These are phyloP conservation scores for Scleroderma citrinum DNA, from an alignment of 768 basidiomycete species.

Conservation along the genomic window DNA sequence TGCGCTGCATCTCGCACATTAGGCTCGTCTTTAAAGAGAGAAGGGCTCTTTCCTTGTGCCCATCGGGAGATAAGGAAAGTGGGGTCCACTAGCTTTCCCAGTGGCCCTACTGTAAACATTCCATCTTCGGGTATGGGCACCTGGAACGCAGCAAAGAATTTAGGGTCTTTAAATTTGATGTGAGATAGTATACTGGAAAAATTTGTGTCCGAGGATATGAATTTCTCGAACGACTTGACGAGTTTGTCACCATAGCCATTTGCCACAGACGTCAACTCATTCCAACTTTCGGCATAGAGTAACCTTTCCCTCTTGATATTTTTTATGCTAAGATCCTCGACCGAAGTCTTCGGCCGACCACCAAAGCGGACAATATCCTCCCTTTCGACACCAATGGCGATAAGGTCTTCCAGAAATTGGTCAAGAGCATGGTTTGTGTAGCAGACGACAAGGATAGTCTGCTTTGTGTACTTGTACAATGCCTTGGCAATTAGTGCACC, in stretches of 20 bases:
- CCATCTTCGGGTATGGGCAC: constrained; percentile 39
- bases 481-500: constrained; percentile 61
- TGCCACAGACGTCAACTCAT: constrained; percentile 28
- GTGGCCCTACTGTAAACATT: constrained; percentile 39
- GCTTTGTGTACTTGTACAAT: constrained; percentile 41
- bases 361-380: constrained; percentile 49
- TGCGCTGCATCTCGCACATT: constrained; percentile 16
- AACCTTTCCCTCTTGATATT: constrained; percentile 28
- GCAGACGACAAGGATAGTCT: constrained; percentile 61
- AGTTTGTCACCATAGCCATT: constrained; percentile 15
- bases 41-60: constrained; percentile 40
- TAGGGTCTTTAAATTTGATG: constrained; percentile 47
- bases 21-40: constrained; percentile 28
- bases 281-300: constrained; percentile 32
- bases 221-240: constrained; percentile 23
- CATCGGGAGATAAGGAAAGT: constrained; percentile 46
- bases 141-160: constrained; percentile 41
- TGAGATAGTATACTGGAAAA: constrained; percentile 34
- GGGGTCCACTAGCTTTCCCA: constrained; percentile 28
- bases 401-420: constrained; percentile 58
- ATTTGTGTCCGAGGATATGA: constrained; percentile 15
- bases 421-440: constrained; percentile 75
- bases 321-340: constrained; percentile 40
- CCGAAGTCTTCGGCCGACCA: constrained; percentile 46
- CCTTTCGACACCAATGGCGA: constrained; percentile 51